A percentile compares a stretch with the other conserved stretches of the same genome.
Conservation (phyloP, 164 flowering plant genomes). For the Vitis riparia region DNA sequence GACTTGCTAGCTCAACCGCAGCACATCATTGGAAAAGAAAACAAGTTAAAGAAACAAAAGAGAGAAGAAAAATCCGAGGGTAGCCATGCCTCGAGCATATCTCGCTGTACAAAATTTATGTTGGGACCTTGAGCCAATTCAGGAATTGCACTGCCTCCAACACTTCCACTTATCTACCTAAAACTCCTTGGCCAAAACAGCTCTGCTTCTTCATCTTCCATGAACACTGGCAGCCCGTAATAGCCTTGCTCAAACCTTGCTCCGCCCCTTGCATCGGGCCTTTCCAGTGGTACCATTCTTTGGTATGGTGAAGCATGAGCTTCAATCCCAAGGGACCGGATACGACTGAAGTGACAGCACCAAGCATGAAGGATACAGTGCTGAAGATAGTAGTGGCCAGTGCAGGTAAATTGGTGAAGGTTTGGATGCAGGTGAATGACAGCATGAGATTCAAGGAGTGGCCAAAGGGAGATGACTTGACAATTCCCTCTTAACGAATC, state of each 20-base stretch:
- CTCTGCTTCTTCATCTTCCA: conserved; percentile 57
- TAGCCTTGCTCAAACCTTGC: conserved; percentile 59
- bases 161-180: conserved; percentile 35
- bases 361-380: too few species aligned
- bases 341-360: too few species aligned
- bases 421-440: too few species aligned
- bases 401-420: too few species aligned
- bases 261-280: conserved; percentile 34
- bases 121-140: conserved; percentile 28
- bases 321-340: conserved; percentile 63
- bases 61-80: background rate
- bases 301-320: conserved; percentile 68
- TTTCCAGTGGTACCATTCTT: conserved; percentile 15
- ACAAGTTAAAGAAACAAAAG: background rate
- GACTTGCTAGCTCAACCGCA: background rate
- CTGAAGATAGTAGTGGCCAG: too few species aligned
- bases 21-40: background rate
- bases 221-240: conserved; percentile 44
- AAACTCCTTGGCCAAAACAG: conserved; percentile 83
- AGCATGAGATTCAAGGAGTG: too few species aligned
- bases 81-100: conserved; percentile 16
- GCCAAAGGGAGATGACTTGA: too few species aligned
- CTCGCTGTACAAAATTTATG: conserved; percentile 33
- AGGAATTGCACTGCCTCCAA: background rate
- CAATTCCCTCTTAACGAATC: too few species aligned